Conservation (phyloP, 2,329 filamentous ascomycete genomes). For the Xylariomycetidae sp. region DNA sequence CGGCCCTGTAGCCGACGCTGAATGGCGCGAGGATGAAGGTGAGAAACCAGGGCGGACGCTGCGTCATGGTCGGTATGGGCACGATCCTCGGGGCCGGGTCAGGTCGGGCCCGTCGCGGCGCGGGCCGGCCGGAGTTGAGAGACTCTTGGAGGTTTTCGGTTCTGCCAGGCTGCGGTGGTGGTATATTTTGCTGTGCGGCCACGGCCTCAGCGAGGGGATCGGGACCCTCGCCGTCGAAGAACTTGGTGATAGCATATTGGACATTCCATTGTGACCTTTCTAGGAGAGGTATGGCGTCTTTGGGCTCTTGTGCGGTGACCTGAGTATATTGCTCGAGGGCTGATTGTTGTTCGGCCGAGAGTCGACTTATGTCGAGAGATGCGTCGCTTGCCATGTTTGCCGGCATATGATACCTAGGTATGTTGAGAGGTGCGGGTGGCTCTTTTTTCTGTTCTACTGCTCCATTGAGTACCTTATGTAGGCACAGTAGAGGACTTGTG, state of each 20-base stretch:
- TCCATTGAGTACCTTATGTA: no score
- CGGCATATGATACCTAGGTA: conserved; percentile 2
- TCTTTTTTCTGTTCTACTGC: no score
- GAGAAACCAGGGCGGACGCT: conserved; percentile 70
- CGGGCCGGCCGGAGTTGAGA: conserved; percentile 35
- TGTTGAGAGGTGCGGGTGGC: neutral
- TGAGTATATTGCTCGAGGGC: conserved; percentile 84
- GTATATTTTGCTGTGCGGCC: conserved; percentile 55
- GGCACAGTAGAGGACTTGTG: neutral
- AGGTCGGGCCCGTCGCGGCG: conserved; percentile 36
- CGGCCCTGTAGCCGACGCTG: conserved; percentile 67
- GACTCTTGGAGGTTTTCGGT: conserved; percentile 71
- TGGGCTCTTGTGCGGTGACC: conserved; percentile 77
- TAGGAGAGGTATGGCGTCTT: conserved; percentile 73
- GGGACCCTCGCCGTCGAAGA: conserved; percentile 92
- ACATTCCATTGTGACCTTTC: conserved; percentile 94
- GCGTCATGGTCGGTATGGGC: conserved; percentile 65
- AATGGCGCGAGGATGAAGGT: conserved; percentile 78
- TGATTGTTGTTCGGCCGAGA: conserved; percentile 74
- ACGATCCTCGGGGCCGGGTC: conserved; percentile 81
- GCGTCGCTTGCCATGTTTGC: conserved; percentile 37
- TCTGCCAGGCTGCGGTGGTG: conserved; percentile 58
- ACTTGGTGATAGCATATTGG: conserved; percentile 94
- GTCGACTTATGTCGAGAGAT: conserved; percentile 59
- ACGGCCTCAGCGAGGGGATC: conserved; percentile 76